Percentiles rank a stretch among this genome's conserved stretches.
Evolutionary conservation across 2,329 filamentous ascomycete genomes (phyloP).

Genomic region (Fusarium chuoi): DNA sequence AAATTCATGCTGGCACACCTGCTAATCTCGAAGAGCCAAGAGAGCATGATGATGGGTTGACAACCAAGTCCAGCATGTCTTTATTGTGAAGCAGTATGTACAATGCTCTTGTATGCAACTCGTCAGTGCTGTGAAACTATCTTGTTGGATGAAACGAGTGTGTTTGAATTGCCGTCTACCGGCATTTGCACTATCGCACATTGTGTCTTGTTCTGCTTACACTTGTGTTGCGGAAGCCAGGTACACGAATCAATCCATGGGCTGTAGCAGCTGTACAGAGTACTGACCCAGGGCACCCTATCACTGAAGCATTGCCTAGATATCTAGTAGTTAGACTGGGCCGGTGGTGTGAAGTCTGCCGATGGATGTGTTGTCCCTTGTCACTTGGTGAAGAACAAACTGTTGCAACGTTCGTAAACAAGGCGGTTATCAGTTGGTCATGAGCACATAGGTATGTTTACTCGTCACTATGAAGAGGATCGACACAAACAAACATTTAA

Average conservation of each 20-base stretch:
- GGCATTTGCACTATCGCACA: neutral
- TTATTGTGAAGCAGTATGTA: neutral
- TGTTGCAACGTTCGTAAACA: neutral
- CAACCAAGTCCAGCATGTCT: neutral
- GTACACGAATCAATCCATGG: conserved; percentile 2
- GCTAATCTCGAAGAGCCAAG: conserved; percentile 15
- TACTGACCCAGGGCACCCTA: neutral
- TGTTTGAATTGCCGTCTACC: neutral
- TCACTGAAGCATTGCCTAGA: neutral
- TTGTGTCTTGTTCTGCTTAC: neutral
- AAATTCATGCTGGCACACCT: conserved; percentile 5
- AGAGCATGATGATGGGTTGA: conserved; percentile 12
- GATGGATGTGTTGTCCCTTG: neutral
- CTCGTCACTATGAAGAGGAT: neutral
- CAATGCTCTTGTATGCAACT: conserved; percentile 1
- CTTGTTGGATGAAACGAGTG: neutral
- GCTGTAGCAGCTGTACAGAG: neutral
- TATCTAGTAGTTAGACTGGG: neutral
- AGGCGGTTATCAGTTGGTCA: neutral
- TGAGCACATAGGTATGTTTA: neutral
- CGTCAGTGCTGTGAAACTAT: neutral
- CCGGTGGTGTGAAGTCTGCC: neutral
- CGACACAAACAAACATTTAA: neutral
- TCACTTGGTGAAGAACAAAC: neutral
- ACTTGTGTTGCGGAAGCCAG: neutral